Base-by-base conservation (phyloP, 768 basidiomycete species). In the Calocybe indica region DNA sequence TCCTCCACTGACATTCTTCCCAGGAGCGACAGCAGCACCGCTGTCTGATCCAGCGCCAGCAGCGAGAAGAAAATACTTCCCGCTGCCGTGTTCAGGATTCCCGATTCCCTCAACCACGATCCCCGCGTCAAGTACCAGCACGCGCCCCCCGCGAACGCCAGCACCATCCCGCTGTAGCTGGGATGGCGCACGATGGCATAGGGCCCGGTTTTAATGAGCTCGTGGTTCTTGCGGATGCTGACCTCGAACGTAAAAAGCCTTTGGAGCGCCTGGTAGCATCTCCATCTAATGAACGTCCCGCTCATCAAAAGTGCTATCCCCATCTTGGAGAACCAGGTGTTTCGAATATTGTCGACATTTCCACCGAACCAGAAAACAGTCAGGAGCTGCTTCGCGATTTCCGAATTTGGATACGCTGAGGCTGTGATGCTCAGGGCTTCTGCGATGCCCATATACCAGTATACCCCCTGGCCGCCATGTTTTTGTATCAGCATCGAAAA, bases 211-310 rank as follows among this genome's bases (percentile, higher is more conserved):
- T 61, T 66, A 12, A 70, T 47, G 15, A 67, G 55, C 8, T 45
- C 55, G 36, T 62, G 59, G 29, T 58, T 49, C 13, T 53, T 49
- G 28, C 53, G 50, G 9, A 61, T 55, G 49, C 62, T 63, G 32
- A 71, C 53, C 38, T 72, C 62, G 48, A 71, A 72, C 22, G 71
- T 75, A 59, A 73, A 73, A 13, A 64, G 52, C 12, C 47, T 33
- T 15, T 68, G 71, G 13, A 75, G 58, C 15, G 55, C 55, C 15
- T 51, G 63, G 53, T 66, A 74, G 50, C 67, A 75, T 48, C 52
- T 52, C 4, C 65, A 40, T 15, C 75, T 69, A 1, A 74, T 54
- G 1, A 57, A 31, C 1, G 60, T 45, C 5, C 70, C 72, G 11
- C 52, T 36, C 7, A 61, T 13, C 1, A 61, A 52, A 10, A 66